Conservation (phyloP, 2,329 filamentous ascomycete genomes). For the Parastagonospora nodorum region DNA sequence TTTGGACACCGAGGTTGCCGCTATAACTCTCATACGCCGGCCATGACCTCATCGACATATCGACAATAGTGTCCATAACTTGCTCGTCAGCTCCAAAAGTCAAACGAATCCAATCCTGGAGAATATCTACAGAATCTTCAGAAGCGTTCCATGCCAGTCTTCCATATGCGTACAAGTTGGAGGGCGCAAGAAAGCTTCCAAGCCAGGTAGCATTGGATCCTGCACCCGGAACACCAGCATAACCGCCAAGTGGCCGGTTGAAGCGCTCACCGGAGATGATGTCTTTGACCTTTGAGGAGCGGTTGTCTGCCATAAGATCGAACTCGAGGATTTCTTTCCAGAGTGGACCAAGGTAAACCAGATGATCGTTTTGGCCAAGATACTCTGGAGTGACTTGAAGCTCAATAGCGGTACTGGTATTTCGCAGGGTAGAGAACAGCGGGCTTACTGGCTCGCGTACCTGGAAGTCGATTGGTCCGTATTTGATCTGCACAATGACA, state of each 20-base stretch:
- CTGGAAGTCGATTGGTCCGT: slow-evolving; percentile 76
- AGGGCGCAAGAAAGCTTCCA: slow-evolving; percentile 70
- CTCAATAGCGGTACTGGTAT: slow-evolving; percentile 63
- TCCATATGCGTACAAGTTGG: slow-evolving; percentile 70
- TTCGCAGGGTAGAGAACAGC: slow-evolving; percentile 60
- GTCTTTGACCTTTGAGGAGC: slow-evolving; percentile 62
- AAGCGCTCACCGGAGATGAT: slow-evolving; percentile 67
- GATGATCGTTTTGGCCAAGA: slow-evolving; percentile 70
- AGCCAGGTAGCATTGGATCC: slow-evolving; percentile 71
- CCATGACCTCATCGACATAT: slow-evolving; percentile 72
- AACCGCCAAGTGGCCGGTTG: slow-evolving; percentile 63
- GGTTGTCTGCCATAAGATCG: slow-evolving; percentile 65
- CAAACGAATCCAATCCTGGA: slow-evolving; percentile 70
- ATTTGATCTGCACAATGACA: slow-evolving; percentile 75
- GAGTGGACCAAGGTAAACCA: slow-evolving; percentile 70
- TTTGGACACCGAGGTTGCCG: slow-evolving; percentile 73
- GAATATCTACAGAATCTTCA: slow-evolving; percentile 53
- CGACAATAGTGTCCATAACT: slow-evolving; percentile 64
- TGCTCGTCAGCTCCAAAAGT: slow-evolving; percentile 63
- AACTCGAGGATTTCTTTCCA: slow-evolving; percentile 73
- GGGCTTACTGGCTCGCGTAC: slow-evolving; percentile 70
- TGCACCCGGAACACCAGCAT: slow-evolving; percentile 70
- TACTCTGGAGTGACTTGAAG: slow-evolving; percentile 73
- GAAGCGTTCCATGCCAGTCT: slow-evolving; percentile 68
- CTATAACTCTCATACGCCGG: slow-evolving; percentile 73